Evolutionary conservation across 1,284 basidiomycete genomes (phyloP), one percentile per base, ranked within the genome.

Genomic region (Chalciporus sp.): DNA sequence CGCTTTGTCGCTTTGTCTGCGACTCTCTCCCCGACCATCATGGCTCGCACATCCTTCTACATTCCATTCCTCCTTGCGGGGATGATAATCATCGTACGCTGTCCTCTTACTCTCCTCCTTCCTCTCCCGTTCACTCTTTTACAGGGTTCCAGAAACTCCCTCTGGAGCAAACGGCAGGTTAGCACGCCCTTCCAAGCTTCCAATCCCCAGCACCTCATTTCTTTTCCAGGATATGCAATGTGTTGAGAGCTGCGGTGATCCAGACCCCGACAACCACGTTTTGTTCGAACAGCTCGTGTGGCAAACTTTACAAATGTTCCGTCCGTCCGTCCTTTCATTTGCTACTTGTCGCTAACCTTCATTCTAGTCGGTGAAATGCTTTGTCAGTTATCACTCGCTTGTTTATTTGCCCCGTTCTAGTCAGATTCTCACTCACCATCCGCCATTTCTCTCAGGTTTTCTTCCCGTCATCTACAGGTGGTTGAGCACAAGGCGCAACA

Each of bases 251-350:
- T 96, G 93, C 69, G 66, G 73, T 55, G 82, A 88, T 65, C 76
- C 78, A 47, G 71, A 84, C 69, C 75, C 82, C 20, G 56, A 69
- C 42, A 72, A 76, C 33, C 84, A 79, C 57, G 77, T 94, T 43
- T 79, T 92, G 41, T 95, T 92, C 70, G 92, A 95, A 66, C 93
- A 95, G 71, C 94, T 93, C 1, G 92, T 95, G 26, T 95, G 91
- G 90, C 93, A 95, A 74, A 94, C 92, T 10, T 81, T 95, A 42
- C 93, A 95, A 71, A 94, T 94, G 91, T 94, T 94, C 73, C 78
- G 92, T 93, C 67, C 72, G 90, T 82, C 54, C 42, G 58, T 61
- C 56, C 56, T 49, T 56, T 59, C 47, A 48, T 58, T 26, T 57
- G 56, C 56, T 45, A 53, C 55, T 51, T 61, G 53, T 63, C 51